phyloP scores from a whole-genome alignment of 1,284 basidiomycete genomes.

The Rhodofomes roseus region DNA sequence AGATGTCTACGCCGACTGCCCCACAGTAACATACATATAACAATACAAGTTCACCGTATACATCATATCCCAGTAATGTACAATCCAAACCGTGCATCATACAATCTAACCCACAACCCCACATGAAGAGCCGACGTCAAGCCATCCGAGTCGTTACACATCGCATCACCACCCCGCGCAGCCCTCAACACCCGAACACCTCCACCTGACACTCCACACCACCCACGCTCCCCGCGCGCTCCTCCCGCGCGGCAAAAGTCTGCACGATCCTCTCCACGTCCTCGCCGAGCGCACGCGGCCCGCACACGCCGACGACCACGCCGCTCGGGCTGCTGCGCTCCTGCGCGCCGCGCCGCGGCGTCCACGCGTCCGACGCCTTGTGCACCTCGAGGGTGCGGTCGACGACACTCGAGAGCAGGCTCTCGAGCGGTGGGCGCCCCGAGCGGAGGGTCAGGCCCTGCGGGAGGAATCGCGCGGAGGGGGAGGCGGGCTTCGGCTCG shows the following conservation, averaged over 20 bases:
- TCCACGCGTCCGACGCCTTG: not conserved
- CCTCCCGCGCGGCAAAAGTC: not conserved
- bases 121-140: not conserved
- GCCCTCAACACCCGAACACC: not conserved
- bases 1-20: too few relatives aligned
- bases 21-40: not conserved
- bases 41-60: not conserved
- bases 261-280: not conserved
- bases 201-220: constrained; percentile 1
- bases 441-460: not conserved
- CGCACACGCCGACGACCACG: not conserved
- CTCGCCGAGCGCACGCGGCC: not conserved
- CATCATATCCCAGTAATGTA: not conserved
- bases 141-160: not conserved
- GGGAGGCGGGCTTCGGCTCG: not conserved
- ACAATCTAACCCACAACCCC: not conserved
- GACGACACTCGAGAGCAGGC: not conserved
- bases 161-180: not conserved
- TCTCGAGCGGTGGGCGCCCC: not conserved
- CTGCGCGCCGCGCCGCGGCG: not conserved
- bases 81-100: not conserved
- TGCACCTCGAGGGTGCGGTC: not conserved
- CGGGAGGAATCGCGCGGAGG: not conserved
- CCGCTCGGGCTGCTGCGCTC: not conserved
- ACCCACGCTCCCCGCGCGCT: not conserved